These are phyloP conservation scores for Xylaria sp. DNA, from an alignment of 2,329 filamentous ascomycete genomes.

Conservation along the genomic window DNA sequence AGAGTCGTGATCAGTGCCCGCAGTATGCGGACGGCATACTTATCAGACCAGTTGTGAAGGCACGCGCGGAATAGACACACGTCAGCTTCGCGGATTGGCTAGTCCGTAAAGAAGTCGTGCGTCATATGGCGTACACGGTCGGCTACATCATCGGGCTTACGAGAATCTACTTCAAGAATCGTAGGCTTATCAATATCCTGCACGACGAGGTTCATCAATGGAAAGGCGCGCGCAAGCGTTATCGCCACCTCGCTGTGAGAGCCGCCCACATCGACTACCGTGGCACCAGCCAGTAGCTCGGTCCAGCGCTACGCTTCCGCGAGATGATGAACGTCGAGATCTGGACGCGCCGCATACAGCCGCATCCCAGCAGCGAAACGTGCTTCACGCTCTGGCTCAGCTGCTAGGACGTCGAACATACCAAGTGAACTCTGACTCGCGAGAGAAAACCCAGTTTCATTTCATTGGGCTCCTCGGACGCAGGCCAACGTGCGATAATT, in stretches of 20 bases:
- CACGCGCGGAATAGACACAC: constrained; percentile 58
- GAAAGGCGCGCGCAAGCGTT: constrained; percentile 22
- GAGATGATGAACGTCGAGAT: not conserved
- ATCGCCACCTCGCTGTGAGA: constrained; percentile 27
- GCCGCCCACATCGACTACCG: constrained; percentile 30
- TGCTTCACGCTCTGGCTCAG: not conserved
- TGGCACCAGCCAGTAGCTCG: not conserved
- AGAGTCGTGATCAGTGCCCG: constrained; percentile 53
- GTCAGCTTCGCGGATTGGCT: constrained; percentile 54
- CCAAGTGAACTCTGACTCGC: not conserved
- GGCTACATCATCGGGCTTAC: constrained; percentile 20
- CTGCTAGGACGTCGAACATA: not conserved
- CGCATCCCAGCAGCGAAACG: not conserved
- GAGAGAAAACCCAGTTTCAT: too few relatives aligned
- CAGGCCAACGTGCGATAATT: too few relatives aligned
- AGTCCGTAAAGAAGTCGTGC: constrained; percentile 58
- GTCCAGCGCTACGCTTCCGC: not conserved
- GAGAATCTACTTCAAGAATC: not conserved
- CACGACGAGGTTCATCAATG: constrained; percentile 63
- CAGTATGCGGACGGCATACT: constrained; percentile 50
- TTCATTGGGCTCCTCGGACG: too few relatives aligned
- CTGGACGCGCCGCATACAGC: not conserved
- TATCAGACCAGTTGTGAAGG: constrained; percentile 60
- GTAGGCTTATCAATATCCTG: constrained; percentile 57
- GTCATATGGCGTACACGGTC: constrained; percentile 44